A percentile compares a stretch with the other conserved stretches of the same genome.
These are phyloP conservation scores for Erythrobasidium hasegawianum DNA, from an alignment of 1,284 basidiomycete species.

Conservation along the genomic window DNA sequence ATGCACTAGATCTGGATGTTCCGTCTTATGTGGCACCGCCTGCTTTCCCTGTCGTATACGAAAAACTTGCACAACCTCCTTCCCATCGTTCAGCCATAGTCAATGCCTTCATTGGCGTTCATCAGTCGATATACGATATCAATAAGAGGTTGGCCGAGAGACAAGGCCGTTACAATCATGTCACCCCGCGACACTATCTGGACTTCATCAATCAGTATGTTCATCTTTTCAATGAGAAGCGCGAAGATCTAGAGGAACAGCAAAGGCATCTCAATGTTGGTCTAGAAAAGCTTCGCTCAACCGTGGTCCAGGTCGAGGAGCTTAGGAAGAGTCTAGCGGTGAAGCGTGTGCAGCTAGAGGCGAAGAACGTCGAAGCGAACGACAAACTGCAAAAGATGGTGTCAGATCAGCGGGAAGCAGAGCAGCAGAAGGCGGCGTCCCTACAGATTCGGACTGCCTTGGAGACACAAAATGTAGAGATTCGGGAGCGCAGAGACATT, in stretches of 20 bases:
- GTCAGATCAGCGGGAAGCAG: conserved; percentile 94
- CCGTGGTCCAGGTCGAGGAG: conserved; percentile 93
- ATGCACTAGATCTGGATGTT: conserved; percentile 81
- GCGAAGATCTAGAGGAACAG: conserved; percentile 97
- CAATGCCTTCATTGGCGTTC: conserved; percentile 90
- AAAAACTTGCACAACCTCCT: conserved; percentile 73
- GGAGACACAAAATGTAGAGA: conserved; percentile 83
- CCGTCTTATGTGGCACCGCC: conserved; percentile 70
- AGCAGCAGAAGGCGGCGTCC: conserved; percentile 94
- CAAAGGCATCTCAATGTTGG: conserved; percentile 98
- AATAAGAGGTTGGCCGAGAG: conserved; percentile 83
- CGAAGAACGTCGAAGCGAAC: conserved; percentile 92
- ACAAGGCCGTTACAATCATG: conserved; percentile 90
- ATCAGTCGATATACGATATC: conserved; percentile 82
- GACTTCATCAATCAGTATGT: conserved; percentile 99
- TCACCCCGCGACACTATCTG: conserved; percentile 96
- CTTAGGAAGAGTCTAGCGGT: conserved; percentile 90
- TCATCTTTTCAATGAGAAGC: conserved; percentile 91
- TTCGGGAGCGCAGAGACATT: conserved; percentile 77
- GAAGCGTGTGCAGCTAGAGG: conserved; percentile 86
- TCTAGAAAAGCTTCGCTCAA: conserved; percentile 92
- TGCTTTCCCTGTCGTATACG: conserved; percentile 82
- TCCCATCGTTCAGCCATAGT: conserved; percentile 80
- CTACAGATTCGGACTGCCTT: conserved; percentile 92
- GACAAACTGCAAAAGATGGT: conserved; percentile 98